Conservation (phyloP, 352 stramenopile species). For the Phytophthora syringae region DNA sequence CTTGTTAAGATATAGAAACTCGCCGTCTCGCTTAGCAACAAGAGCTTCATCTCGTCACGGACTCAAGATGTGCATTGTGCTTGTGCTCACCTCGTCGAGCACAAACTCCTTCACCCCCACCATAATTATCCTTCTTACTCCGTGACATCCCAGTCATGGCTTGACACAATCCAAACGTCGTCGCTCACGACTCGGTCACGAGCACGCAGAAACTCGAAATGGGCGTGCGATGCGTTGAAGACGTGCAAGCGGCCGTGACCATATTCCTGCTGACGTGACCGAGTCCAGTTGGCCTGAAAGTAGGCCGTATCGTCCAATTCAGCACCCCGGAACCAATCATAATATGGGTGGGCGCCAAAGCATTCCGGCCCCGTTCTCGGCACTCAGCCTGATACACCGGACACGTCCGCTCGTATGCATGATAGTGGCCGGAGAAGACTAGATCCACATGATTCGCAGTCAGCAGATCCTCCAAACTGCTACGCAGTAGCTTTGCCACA, state of each 20-base stretch:
- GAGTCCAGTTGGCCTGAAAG: constrained; percentile 31
- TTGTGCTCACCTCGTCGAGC: no score
- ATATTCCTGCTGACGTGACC: constrained; percentile 37
- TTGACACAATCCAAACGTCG: constrained; percentile 45
- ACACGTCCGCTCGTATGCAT: constrained; percentile 67
- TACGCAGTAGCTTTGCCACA: constrained; percentile 38
- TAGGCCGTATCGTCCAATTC: constrained; percentile 43
- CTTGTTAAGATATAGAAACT: no score
- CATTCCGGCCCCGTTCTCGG: constrained; percentile 18
- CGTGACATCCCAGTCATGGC: constrained; percentile 36
- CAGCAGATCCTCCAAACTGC: constrained; percentile 45
- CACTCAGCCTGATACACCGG: constrained; percentile 46
- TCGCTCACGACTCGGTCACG: constrained; percentile 29
- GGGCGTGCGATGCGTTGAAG: constrained; percentile 49
- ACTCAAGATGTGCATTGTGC: no score
- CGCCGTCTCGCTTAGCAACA: no score
- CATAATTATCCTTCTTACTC: neutral
- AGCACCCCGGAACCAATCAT: constrained; percentile 57
- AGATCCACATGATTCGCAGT: constrained; percentile 48
- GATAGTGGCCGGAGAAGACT: constrained; percentile 64
- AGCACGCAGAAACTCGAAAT: constrained; percentile 55
- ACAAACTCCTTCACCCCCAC: no score
- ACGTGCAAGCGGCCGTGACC: constrained; percentile 57
- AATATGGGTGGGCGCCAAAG: constrained; percentile 49
- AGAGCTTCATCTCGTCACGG: no score